Evolutionary conservation across 257 asterid species (phyloP).

Genomic region (Paraleonurus japonicus): DNA sequence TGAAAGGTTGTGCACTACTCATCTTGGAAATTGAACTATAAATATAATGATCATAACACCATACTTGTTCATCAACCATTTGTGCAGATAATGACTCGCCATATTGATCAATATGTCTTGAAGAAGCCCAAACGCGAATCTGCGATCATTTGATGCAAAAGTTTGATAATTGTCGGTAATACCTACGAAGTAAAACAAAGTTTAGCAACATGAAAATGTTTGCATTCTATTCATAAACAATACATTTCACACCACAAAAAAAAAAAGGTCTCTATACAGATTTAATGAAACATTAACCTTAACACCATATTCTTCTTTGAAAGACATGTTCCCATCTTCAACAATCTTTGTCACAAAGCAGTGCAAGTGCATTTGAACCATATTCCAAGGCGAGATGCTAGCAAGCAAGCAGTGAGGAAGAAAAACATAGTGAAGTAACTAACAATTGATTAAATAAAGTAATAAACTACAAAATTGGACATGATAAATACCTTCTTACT

Average conservation of each 20-base stretch:
- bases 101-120: slow-evolving; percentile 92
- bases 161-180: slow-evolving; percentile 82
- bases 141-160: slow-evolving; percentile 89
- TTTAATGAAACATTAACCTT: slow-evolving; percentile 55
- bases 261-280: slow-evolving; percentile 11
- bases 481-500: slow-evolving; percentile 70
- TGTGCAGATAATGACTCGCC: slow-evolving; percentile 88
- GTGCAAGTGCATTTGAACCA: slow-evolving; percentile 98
- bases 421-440: slow-evolving; percentile 19
- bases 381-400: slow-evolving; percentile 94
- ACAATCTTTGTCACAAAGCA: slow-evolving; percentile 84
- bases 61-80: slow-evolving; percentile 91
- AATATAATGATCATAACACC: slow-evolving; percentile 25
- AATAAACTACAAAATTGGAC: slow-evolving; percentile 22
- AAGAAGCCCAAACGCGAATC: slow-evolving; percentile 86
- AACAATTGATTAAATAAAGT: slow-evolving; percentile 17
- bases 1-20: slow-evolving; percentile 22
- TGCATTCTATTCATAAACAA: slow-evolving; percentile 1
- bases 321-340: slow-evolving; percentile 92
- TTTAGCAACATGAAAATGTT: slow-evolving; percentile 20
- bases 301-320: slow-evolving; percentile 69
- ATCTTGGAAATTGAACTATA: slow-evolving; percentile 11
- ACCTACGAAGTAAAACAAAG: slow-evolving; percentile 48
- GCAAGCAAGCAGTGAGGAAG: slow-evolving; percentile 77
- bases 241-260: slow-evolving; percentile 15